Conservation (phyloP, 2,329 filamentous ascomycete genomes). For the Ophidiomyces ophidiicola region DNA sequence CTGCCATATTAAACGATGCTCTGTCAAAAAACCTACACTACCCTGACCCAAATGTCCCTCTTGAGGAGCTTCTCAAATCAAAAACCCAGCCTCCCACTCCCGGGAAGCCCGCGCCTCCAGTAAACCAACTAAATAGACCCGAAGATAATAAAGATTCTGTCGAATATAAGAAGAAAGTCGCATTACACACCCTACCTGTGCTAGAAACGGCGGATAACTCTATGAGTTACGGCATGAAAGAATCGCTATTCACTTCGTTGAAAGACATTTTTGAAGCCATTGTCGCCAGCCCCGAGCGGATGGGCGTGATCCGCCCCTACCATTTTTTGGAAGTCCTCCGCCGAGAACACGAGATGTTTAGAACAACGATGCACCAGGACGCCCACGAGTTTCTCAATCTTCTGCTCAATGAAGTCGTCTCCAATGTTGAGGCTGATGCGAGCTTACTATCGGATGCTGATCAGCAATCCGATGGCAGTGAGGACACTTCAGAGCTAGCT, state of each 20-base stretch:
- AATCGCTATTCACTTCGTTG: constrained; percentile 84
- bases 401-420: constrained; percentile 88
- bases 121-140: constrained; percentile 52
- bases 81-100: constrained; percentile 7
- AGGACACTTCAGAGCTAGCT: constrained; percentile 40
- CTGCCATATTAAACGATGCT: constrained; percentile 54
- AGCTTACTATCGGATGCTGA: constrained; percentile 33
- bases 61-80: constrained; percentile 35
- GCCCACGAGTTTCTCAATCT: constrained; percentile 95
- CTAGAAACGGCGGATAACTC: constrained; percentile 75
- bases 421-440: constrained; percentile 83
- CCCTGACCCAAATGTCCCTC: constrained; percentile 48
- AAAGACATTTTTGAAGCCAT: constrained; percentile 94
- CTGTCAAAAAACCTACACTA: constrained; percentile 38
- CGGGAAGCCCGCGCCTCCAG: constrained; percentile 38
- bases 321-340: constrained; percentile 90
- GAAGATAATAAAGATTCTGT: constrained; percentile 95
- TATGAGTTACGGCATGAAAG: constrained; percentile 75
- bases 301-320: constrained; percentile 81
- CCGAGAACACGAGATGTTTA: constrained; percentile 92
- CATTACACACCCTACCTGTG: constrained; percentile 75
- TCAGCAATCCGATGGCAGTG: constrained; percentile 34
- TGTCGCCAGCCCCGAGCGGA: constrained; percentile 66
- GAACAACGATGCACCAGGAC: constrained; percentile 94
- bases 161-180: constrained; percentile 96